Evolutionary conservation across 2,329 filamentous ascomycete species (phyloP).

Genomic region (Beauveria rudraprayagi): DNA sequence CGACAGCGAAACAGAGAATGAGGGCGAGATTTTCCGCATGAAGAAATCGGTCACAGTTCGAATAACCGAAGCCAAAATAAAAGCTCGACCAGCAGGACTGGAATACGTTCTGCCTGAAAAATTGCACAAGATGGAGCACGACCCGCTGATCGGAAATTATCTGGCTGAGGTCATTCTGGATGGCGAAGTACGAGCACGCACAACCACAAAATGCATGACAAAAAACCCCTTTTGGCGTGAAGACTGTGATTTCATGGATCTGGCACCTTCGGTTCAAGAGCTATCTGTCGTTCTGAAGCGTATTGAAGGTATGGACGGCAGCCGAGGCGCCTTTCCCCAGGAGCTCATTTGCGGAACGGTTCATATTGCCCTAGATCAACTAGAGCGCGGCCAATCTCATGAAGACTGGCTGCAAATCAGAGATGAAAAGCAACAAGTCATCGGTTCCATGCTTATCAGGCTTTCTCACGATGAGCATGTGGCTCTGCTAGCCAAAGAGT

Average conservation of each 20-base stretch:
- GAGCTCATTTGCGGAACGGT: slow-evolving; percentile 61
- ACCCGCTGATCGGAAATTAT: slow-evolving; percentile 57
- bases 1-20: slow-evolving; percentile 30
- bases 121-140: slow-evolving; percentile 22
- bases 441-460: slow-evolving; percentile 80
- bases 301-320: slow-evolving; percentile 30
- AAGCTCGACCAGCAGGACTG: slow-evolving; percentile 23
- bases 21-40: slow-evolving; percentile 49
- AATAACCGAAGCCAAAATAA: slow-evolving; percentile 56
- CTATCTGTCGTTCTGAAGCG: slow-evolving; percentile 67
- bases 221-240: slow-evolving; percentile 77
- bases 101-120: slow-evolving; percentile 19
- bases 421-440: slow-evolving; percentile 64
- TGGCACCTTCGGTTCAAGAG: slow-evolving; percentile 60
- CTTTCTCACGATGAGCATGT: slow-evolving; percentile 81
- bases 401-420: slow-evolving; percentile 84
- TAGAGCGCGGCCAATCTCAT: slow-evolving; percentile 67
- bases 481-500: slow-evolving; percentile 79
- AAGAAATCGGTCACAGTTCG: slow-evolving; percentile 53
- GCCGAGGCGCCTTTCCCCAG: slow-evolving; percentile 29
- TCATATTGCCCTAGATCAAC: slow-evolving; percentile 72
- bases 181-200: slow-evolving; percentile 69
- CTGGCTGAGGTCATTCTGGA: slow-evolving; percentile 74
- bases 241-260: slow-evolving; percentile 67
- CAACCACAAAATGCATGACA: slow-evolving; percentile 61